A percentile compares a stretch with the other conserved stretches of the same genome.
phyloP scores from a whole-genome alignment of 164 flowering plant genomes.

The Saururus chinensis region DNA sequence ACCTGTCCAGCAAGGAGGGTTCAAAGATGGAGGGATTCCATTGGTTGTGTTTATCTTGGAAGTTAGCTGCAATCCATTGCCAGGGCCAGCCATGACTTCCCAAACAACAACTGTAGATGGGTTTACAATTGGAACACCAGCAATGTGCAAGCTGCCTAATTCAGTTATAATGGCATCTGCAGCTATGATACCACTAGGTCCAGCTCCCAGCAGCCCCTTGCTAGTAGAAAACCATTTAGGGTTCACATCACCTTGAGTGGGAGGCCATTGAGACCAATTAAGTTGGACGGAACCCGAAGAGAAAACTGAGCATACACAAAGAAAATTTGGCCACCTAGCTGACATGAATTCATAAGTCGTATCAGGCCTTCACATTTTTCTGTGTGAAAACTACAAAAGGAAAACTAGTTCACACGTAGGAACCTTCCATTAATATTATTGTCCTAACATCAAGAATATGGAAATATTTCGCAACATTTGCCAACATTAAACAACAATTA shows the following conservation, averaged over 20 bases:
- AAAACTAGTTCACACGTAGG: neutral
- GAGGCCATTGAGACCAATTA: slow-evolving; percentile 98
- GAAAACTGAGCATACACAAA: slow-evolving; percentile 95
- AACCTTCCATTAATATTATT: too few species aligned
- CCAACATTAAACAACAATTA: too few species aligned
- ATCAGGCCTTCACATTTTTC: neutral
- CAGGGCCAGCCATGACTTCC: slow-evolving; percentile 97
- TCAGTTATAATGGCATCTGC: slow-evolving; percentile 98
- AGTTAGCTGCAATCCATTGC: slow-evolving; percentile 73
- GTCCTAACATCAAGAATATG: too few species aligned
- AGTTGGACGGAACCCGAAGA: slow-evolving; percentile 98
- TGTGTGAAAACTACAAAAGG: neutral
- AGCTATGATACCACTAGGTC: slow-evolving; percentile 99
- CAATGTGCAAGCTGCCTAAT: slow-evolving; percentile 93
- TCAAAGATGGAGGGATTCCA: slow-evolving; percentile 73
- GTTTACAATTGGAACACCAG: slow-evolving; percentile 98
- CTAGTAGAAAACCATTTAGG: slow-evolving; percentile 92
- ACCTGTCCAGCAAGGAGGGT: slow-evolving; percentile 81
- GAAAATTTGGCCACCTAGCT: slow-evolving; percentile 99
- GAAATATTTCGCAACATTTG: too few species aligned
- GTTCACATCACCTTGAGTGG: slow-evolving; percentile 33
- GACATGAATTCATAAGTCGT: slow-evolving; percentile 14
- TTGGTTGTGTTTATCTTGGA: slow-evolving; percentile 48
- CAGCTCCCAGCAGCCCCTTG: slow-evolving; percentile 96
- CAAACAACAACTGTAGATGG: slow-evolving; percentile 99